Base-by-base conservation (phyloP, 2,329 filamentous ascomycete genomes). In the Zarea fungicola region DNA sequence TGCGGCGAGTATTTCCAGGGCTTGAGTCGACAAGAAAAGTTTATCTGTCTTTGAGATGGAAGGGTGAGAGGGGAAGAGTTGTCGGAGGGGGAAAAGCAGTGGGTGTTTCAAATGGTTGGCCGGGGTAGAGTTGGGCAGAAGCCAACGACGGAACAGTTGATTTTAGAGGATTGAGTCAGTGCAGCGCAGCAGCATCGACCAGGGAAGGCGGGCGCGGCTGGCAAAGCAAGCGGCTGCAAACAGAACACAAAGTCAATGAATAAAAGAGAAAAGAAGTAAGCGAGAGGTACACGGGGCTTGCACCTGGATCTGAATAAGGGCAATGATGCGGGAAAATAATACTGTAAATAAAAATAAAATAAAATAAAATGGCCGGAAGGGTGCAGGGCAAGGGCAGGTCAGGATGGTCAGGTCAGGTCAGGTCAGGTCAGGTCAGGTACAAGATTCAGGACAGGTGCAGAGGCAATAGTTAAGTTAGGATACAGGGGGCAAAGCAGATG, bases 1-100 rank as follows among this genome's bases (percentile, higher is more conserved):
- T 25, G n/a, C 8, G 29, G 26, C n/a, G 21, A 26, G 10, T 48
- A 3, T 42, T 36, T 26, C 32, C 32, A 48, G 35, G 35, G 39
- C 39, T 48, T 42, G 39, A 47, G 50, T 49, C 49, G 45, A 42
- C 29, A 32, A 32, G 53, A 50, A 58, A 58, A 59, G 62, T 60
- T 58, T 55, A 56, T 52, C 50, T 49, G 54, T 40, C 8, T 56
- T 56, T n/a, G n/a, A n/a, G 52, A 50, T 10, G 18, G 32, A 23
- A 18, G 14, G 47, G 42, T 52, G 57, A 55, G 55, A 56, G 37
- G 34, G 52, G 34, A 35, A 35, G 19, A 23, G 40, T 16, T 32
- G 21, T 16, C 26, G 40, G 37, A 48, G 16, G 16, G 23, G 29
- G 40, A 32, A 39, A 23, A 21, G 16, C 34, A 32, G 48, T 26